Percentiles rank a stretch among this genome's conserved stretches.
These are phyloP conservation scores for Phylloporus arenicola DNA, from an alignment of 768 basidiomycete genomes.

Conservation along the genomic window DNA sequence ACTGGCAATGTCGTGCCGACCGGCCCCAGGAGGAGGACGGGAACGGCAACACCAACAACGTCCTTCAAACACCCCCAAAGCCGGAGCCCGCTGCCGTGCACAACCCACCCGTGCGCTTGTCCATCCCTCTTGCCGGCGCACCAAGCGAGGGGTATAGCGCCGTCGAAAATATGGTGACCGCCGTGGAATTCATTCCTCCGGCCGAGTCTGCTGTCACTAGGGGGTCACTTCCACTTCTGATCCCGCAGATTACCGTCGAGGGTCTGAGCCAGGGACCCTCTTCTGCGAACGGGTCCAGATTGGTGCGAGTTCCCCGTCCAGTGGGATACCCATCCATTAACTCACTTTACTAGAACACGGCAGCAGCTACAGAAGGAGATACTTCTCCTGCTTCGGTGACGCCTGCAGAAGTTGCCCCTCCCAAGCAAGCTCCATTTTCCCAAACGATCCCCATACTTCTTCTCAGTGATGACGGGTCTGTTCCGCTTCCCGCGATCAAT, in stretches of 20 bases:
- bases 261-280: constrained; percentile 18
- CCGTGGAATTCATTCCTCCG: constrained; percentile 17
- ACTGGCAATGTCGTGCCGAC: constrained; percentile 51
- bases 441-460: constrained; percentile 31
- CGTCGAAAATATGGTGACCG: constrained; percentile 22
- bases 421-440: constrained; percentile 4
- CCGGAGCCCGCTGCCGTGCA: constrained; percentile 20
- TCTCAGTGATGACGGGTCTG: constrained; percentile 33
- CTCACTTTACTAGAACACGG: constrained; percentile 13
- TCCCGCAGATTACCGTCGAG: constrained; percentile 18
- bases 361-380: constrained; percentile 17
- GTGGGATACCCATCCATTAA: background rate
- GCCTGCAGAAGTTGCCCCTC: background rate
- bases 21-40: constrained; percentile 57
- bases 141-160: constrained; percentile 8
- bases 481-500: constrained; percentile 5
- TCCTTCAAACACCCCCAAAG: constrained; percentile 49
- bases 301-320: constrained; percentile 9
- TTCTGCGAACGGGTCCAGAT: constrained; percentile 20
- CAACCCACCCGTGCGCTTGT: constrained; percentile 7
- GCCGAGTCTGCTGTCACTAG: constrained; percentile 7
- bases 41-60: constrained; percentile 67
- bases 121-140: constrained; percentile 8
- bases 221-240: constrained; percentile 9
- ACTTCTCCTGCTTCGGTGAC: constrained; percentile 4